Percentiles rank a stretch among this genome's conserved stretches.
These are phyloP conservation scores for Hyphopichia wangnamkhiaoensis DNA, from an alignment of 1,139 yeast genomes.

Conservation along the genomic window DNA sequence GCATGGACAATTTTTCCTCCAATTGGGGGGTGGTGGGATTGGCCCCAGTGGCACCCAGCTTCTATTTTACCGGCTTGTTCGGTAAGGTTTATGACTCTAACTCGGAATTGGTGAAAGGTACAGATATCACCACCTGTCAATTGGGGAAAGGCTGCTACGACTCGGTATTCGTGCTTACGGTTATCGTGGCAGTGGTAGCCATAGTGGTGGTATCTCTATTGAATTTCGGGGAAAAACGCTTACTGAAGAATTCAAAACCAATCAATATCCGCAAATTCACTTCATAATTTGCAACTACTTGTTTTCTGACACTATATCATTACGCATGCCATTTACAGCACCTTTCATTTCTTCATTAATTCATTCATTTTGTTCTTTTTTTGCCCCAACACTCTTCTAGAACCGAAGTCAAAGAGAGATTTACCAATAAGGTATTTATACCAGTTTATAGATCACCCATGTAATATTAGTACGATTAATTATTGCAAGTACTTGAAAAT, in stretches of 20 bases:
- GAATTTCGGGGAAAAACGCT: constrained; percentile 19
- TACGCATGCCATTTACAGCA: no score
- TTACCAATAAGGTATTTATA: no score
- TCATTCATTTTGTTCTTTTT: background rate
- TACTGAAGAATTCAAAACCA: background rate
- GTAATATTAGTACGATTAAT: no score
- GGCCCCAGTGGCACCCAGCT: constrained; percentile 56
- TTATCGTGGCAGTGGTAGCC: constrained; percentile 27
- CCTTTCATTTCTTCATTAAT: no score
- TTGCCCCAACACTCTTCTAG: no score
- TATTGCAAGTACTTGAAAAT: no score
- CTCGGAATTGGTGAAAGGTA: constrained; percentile 17
- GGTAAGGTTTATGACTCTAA: constrained; percentile 54
- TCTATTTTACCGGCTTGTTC: constrained; percentile 50
- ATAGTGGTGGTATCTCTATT: constrained; percentile 25
- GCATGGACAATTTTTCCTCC: constrained; percentile 53
- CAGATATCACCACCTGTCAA: constrained; percentile 28
- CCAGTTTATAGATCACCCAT: no score
- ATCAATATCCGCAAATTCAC: constrained; percentile 1
- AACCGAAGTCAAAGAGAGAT: no score
- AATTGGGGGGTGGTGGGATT: constrained; percentile 60
- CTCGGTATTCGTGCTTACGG: constrained; percentile 39
- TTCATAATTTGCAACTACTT: no score
- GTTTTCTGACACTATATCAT: no score
- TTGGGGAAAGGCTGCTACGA: constrained; percentile 46